Percentiles rank a stretch among this genome's conserved stretches.
These are phyloP conservation scores for Melocanna baccifera DNA, from an alignment of 176 grass and related monocot species.

Conservation along the genomic window DNA sequence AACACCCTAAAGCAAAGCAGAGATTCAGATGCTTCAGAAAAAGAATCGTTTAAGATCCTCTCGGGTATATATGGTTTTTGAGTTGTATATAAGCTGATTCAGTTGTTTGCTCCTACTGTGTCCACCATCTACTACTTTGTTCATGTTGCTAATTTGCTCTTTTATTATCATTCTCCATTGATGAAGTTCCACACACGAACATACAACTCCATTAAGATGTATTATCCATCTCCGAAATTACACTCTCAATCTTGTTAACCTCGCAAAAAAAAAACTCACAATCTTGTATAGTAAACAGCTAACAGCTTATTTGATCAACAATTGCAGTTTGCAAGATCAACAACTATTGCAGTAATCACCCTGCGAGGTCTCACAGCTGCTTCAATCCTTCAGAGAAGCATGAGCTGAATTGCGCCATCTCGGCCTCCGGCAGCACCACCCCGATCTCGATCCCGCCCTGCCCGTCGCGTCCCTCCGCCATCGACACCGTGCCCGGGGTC, in stretches of 20 bases:
- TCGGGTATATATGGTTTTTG: no score
- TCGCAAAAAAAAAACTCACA: background rate
- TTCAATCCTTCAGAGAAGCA: slow-evolving; percentile 49
- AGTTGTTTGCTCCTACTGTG: background rate
- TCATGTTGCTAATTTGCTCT: background rate
- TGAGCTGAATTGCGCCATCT: slow-evolving; percentile 56
- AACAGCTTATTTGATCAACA: background rate
- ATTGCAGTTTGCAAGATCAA: background rate
- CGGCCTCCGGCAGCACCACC: slow-evolving; percentile 60
- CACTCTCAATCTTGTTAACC: background rate
- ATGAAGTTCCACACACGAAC: background rate
- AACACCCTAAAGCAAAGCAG: background rate
- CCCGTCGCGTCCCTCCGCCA: slow-evolving; percentile 63
- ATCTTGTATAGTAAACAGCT: background rate
- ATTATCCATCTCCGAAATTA: slow-evolving; percentile 20
- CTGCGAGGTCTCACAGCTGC: slow-evolving; percentile 18
- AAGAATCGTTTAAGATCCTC: background rate
- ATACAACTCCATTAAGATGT: background rate
- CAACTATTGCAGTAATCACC: background rate
- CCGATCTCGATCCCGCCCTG: slow-evolving; percentile 78
- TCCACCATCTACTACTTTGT: background rate
- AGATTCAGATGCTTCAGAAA: background rate
- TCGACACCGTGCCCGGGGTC: slow-evolving; percentile 83
- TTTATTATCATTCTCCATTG: background rate
- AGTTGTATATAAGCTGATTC: background rate